phyloP scores from a whole-genome alignment of 148 eudicot genomes.

The Chenopodium berlandieri region DNA sequence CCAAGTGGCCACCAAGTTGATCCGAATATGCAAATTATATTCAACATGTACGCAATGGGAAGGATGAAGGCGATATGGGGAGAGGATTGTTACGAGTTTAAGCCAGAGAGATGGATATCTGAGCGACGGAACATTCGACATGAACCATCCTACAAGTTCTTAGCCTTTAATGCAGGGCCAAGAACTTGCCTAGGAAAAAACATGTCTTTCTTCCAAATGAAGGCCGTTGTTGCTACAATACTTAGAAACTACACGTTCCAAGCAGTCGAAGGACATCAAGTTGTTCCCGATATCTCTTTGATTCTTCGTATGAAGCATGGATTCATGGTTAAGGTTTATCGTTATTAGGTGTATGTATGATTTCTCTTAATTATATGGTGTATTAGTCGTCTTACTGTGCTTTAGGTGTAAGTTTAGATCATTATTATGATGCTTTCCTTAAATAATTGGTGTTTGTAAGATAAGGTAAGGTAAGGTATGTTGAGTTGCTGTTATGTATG shows the following conservation, averaged over 20 bases:
- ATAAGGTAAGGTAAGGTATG: too few relatives aligned
- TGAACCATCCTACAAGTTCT: slow-evolving; percentile 45
- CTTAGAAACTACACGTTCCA: slow-evolving; percentile 6
- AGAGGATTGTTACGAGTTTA: slow-evolving; percentile 33
- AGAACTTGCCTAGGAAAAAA: slow-evolving; percentile 42
- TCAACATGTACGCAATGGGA: slow-evolving; percentile 38
- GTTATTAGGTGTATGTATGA: too few relatives aligned
- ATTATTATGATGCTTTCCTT: too few relatives aligned
- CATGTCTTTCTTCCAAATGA: slow-evolving; percentile 33
- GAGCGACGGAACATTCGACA: slow-evolving; percentile 29
- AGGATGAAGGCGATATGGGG: slow-evolving; percentile 45
- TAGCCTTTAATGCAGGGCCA: slow-evolving; percentile 44
- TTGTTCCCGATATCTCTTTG: slow-evolving; percentile 13
- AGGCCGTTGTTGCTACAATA: slow-evolving; percentile 11
- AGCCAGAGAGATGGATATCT: slow-evolving; percentile 43
- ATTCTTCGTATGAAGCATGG: slow-evolving; percentile 23
- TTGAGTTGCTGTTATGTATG: too few relatives aligned
- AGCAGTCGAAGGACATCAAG: slow-evolving; percentile 6
- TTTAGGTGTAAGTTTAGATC: too few relatives aligned
- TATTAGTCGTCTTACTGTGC: too few relatives aligned
- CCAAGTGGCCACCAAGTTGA: slow-evolving; percentile 44
- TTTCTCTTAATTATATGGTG: too few relatives aligned
- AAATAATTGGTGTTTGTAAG: too few relatives aligned
- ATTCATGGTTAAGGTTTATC: slow-evolving; percentile 11
- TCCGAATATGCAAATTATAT: slow-evolving; percentile 32